Evolutionary conservation across 139 green algal genomes (phyloP), one percentile per base, ranked within the genome.

Genomic region (Protoeuglena noctilucae): DNA sequence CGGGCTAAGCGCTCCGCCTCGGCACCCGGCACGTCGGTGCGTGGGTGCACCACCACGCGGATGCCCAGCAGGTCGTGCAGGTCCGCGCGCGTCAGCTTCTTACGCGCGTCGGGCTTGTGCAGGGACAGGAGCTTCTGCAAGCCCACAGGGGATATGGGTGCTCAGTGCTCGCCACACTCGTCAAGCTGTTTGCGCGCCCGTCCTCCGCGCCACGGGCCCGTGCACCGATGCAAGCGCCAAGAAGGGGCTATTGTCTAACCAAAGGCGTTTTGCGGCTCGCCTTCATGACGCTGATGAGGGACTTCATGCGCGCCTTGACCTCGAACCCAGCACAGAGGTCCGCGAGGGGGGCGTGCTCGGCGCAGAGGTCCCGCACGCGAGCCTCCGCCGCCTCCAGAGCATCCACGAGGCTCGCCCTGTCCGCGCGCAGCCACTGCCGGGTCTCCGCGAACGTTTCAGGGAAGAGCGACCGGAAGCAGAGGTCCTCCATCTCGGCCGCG

Each of bases 31-130:
- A 28, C 9, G 9, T 9, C 47, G 24, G 47, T 34, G 9, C 9
- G 9, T 1, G 81, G 77, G 28, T 64, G 48, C 30, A 97, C 70
- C 1, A 97, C 64, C 14, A 82, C 74, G 2, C 89, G 77, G 52
- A 97, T 68, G 28, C 86, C 89, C 41, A 97, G 69, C 40, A 95
- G 54, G 61, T 97, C 89, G 54, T 81, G 82, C 53, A 97, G 65
- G 59, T 94, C 65, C 3, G 76, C n/a, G n/a, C n/a, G n/a, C n/a
- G n/a, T 62, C 1, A 64, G 53, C 23, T 34, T 28, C 2, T 85
- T 65, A 1, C 83, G 81, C 18, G 86, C 83, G 0, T 63, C 49
- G 5, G 56, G 60, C n/a, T 70, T 47, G 39, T 88, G 65, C 63
- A 93, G 62, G 1, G 76, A 62, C 64, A 97, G 69, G 54, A 96